Conservation (phyloP, 768 basidiomycete species). For the Phaeolepiota aurea region DNA sequence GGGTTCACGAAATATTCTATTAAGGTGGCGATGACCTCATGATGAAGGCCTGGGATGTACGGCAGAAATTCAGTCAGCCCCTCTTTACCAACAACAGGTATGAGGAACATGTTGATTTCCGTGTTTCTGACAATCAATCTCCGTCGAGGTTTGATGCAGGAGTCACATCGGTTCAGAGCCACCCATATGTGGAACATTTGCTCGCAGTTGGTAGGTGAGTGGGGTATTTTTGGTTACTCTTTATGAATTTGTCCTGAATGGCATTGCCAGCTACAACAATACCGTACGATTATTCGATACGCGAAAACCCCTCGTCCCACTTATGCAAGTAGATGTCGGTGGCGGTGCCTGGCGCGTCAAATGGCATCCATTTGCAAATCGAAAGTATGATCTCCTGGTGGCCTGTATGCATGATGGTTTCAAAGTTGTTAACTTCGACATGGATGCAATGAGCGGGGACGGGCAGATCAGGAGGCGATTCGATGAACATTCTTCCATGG, state of each 20-base stretch:
- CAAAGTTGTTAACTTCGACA: conserved; percentile 61
- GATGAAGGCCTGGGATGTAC: conserved; percentile 87
- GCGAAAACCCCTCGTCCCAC: conserved; percentile 51
- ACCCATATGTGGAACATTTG: conserved; percentile 71
- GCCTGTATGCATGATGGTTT: conserved; percentile 98
- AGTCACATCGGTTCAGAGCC: conserved; percentile 82
- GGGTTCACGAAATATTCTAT: neutral
- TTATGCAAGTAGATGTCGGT: conserved; percentile 60
- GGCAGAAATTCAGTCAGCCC: conserved; percentile 52
- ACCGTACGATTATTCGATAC: conserved; percentile 77
- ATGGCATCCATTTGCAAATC: conserved; percentile 76
- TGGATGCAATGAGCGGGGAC: conserved; percentile 9
- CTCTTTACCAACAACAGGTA: conserved; percentile 66
- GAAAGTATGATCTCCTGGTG: conserved; percentile 73
- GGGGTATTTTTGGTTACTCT: neutral
- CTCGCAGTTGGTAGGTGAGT: conserved; percentile 86
- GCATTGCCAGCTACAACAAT: conserved; percentile 64
- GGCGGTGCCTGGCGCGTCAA: conserved; percentile 96
- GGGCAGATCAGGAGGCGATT: conserved; percentile 48
- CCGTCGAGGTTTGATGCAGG: conserved; percentile 83
- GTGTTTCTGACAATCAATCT: too few species aligned
- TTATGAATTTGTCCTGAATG: neutral
- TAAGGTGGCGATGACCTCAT: conserved; percentile 89
- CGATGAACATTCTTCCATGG: conserved; percentile 73
- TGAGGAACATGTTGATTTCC: too few species aligned